Base-by-base conservation (phyloP, 2,329 filamentous ascomycete species). In the Nemania abortiva region DNA sequence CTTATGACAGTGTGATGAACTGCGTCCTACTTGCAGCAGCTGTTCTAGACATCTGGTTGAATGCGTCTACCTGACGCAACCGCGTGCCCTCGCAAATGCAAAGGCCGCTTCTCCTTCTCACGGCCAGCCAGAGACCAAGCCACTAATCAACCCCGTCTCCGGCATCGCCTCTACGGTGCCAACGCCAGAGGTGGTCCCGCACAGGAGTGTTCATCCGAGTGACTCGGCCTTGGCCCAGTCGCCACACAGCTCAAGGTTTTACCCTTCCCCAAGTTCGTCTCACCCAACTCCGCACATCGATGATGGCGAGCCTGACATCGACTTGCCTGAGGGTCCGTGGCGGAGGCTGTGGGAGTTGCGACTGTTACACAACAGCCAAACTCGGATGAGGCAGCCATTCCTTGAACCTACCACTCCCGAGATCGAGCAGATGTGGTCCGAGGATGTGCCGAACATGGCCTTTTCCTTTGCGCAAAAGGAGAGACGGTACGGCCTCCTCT, bases 341-440 rank as follows among this genome's bases (percentile, higher is more conserved):
- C 76, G 81, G n/a, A 79, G 81, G 11, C 47, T 80, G 42, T 81
- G 79, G 72, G 80, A 82, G 73, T 69, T 82, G 63, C 75, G 79
- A 9, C 70, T 82, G 45, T 70, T 82, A 39, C 78, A 81, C 66
- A 79, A 81, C 68, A 77, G 78, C 55, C 75, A 81, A 55, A 70
- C 73, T n/a, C 72, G 70, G 13, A 75, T 79, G 73, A 75, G 70
- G 27, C 74, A 76, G 61, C 75, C 76, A 4, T 79, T 78, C 67
- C 59, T 70, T 5, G 61, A 69, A 22, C 49, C 75, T 13, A 69
- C 76, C 57, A 56, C 45, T 7, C 34, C 65, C 13, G 66, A 74
- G 22, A n/a, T 75, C 13, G 27, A 68, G 6, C 73, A 75, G 34
- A 67, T 81, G 63, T 82, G 78, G 77, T 64, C 71, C 10, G 57